Conservation (phyloP, 2,329 filamentous ascomycete species). For the Exophiala dermatitidis region DNA sequence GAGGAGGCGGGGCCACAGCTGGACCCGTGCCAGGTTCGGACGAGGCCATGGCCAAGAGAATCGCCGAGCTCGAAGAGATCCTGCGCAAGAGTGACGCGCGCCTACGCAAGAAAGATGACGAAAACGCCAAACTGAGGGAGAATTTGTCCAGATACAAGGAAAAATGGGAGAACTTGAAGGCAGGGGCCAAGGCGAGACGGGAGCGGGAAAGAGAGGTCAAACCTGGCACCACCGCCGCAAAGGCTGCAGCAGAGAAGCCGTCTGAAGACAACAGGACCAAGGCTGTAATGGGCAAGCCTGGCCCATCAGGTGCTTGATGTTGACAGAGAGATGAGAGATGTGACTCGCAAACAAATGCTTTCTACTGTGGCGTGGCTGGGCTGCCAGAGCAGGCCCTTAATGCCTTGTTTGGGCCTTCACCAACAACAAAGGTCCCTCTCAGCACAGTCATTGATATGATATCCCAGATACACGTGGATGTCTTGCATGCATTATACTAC, state of each 20-base stretch:
- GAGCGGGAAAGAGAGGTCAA: constrained; percentile 25
- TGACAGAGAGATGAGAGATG: background rate
- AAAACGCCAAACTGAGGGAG: constrained; percentile 53
- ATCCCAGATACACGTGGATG: no score
- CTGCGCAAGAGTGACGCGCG: constrained; percentile 52
- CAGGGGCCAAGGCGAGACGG: constrained; percentile 48
- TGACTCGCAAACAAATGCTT: background rate
- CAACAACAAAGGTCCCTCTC: no score
- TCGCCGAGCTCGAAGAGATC: constrained; percentile 62
- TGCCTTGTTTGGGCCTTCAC: no score
- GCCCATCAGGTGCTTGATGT: background rate
- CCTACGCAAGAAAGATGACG: constrained; percentile 54
- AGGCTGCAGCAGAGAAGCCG: constrained; percentile 2
- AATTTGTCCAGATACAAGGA: constrained; percentile 53
- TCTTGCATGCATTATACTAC: no score
- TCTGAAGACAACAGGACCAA: background rate
- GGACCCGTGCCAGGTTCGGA: constrained; percentile 35
- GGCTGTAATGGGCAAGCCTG: background rate
- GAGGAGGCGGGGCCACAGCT: background rate
- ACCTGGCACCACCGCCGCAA: background rate
- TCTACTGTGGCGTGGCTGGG: background rate
- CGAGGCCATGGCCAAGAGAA: constrained; percentile 43
- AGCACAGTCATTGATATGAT: no score
- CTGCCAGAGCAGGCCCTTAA: no score
- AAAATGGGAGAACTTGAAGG: constrained; percentile 63